Conservation (phyloP, 2,329 filamentous ascomycete species). For the Colletotrichum noveboracense region DNA sequence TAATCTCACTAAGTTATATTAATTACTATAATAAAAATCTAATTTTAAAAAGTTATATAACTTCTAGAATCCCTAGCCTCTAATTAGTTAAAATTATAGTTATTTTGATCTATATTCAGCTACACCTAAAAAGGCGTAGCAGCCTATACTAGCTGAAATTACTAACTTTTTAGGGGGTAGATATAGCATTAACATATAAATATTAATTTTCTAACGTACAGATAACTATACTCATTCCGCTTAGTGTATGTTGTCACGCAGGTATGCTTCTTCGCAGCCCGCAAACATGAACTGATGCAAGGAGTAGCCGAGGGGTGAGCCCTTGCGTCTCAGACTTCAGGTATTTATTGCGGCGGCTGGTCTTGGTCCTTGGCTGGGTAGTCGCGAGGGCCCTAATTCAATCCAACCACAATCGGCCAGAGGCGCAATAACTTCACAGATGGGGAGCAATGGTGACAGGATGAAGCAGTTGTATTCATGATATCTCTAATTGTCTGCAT, state of each 20-base stretch:
- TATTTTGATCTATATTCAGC: too few species aligned
- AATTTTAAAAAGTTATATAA: too few species aligned
- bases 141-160: too few species aligned
- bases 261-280: not conserved
- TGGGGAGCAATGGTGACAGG: not conserved
- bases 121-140: too few species aligned
- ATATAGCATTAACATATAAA: too few species aligned
- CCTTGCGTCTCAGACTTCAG: not conserved
- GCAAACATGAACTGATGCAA: not conserved
- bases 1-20: too few species aligned
- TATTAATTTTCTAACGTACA: too few species aligned
- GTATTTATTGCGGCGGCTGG: not conserved
- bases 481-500: not conserved
- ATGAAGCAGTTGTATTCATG: not conserved
- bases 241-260: not conserved
- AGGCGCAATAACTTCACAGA: not conserved
- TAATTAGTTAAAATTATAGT: too few species aligned
- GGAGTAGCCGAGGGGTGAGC: accelerated
- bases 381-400: not conserved
- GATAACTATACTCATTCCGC: too few species aligned
- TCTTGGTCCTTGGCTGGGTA: not conserved
- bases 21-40: too few species aligned
- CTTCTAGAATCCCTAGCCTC: too few species aligned
- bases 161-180: too few species aligned
- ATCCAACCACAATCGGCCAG: not conserved